Conservation (phyloP, 176 grass and related monocot species). For the Ensete ventricosum region DNA sequence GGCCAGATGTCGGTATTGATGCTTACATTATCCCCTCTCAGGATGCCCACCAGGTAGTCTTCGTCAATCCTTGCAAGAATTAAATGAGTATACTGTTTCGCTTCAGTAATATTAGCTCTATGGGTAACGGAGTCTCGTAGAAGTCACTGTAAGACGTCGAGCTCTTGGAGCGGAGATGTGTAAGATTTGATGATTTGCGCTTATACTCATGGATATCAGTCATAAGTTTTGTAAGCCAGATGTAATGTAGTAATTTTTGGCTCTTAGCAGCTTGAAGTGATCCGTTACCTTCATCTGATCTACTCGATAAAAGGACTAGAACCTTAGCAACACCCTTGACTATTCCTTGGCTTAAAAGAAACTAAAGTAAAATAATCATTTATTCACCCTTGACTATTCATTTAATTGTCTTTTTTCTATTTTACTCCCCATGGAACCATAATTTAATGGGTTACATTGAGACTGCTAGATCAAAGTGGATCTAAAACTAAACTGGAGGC, state of each 20-base stretch:
- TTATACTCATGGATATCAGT: neutral
- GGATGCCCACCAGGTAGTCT: constrained; percentile 78
- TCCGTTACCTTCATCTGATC: neutral
- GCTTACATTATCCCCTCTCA: constrained; percentile 92
- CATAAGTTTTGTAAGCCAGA: neutral
- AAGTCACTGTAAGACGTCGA: too few species aligned
- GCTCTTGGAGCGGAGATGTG: too few species aligned
- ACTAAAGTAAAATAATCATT: too few species aligned
- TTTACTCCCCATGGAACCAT: too few species aligned
- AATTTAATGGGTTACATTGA: too few species aligned
- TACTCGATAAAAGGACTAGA: neutral
- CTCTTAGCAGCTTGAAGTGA: neutral
- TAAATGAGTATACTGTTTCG: neutral
- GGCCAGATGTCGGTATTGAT: constrained; percentile 63
- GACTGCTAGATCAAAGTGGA: too few species aligned
- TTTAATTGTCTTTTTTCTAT: too few species aligned
- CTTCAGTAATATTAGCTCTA: neutral
- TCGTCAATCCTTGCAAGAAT: neutral
- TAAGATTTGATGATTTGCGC: neutral
- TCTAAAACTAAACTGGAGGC: too few species aligned
- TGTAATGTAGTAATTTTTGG: neutral
- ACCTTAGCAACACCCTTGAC: neutral
- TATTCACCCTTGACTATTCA: too few species aligned
- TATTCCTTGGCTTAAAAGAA: neutral
- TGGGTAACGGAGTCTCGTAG: neutral